phyloP scores from a whole-genome alignment of 2,329 filamentous ascomycete species.

The Leptographium wingfieldii region DNA sequence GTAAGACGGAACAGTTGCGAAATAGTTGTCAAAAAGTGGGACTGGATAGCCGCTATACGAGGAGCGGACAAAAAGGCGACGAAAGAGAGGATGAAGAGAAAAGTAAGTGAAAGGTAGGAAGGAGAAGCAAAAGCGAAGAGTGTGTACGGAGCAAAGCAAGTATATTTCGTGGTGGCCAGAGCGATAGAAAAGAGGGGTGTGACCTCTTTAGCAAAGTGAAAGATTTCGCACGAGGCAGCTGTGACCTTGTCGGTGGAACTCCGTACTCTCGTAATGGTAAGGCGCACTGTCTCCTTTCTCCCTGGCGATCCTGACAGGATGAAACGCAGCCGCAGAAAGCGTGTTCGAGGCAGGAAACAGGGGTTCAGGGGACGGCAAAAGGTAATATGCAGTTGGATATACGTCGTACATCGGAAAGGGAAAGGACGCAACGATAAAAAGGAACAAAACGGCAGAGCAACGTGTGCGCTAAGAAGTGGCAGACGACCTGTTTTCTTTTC shows the following conservation, averaged over 20 bases:
- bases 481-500: too few species aligned
- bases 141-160: background rate
- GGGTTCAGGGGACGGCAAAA: background rate
- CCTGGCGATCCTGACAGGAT: background rate
- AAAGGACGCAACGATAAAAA: background rate
- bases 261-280: background rate
- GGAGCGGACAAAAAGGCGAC: background rate
- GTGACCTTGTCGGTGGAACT: too few species aligned
- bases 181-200: background rate
- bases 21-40: background rate
- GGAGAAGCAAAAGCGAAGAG: background rate
- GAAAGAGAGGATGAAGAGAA: background rate
- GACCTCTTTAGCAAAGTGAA: background rate
- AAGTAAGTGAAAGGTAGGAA: background rate
- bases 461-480: too few species aligned
- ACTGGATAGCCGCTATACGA: background rate
- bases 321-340: background rate
- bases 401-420: background rate
- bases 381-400: background rate
- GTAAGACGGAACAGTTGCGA: background rate
- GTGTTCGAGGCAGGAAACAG: background rate
- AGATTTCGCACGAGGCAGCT: background rate
- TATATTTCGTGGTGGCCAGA: background rate
- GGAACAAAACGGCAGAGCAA: too few species aligned
- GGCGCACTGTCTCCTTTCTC: background rate